Evolutionary conservation across 1,284 basidiomycete genomes (phyloP).

Genomic region (Pseudozyma sp.): DNA sequence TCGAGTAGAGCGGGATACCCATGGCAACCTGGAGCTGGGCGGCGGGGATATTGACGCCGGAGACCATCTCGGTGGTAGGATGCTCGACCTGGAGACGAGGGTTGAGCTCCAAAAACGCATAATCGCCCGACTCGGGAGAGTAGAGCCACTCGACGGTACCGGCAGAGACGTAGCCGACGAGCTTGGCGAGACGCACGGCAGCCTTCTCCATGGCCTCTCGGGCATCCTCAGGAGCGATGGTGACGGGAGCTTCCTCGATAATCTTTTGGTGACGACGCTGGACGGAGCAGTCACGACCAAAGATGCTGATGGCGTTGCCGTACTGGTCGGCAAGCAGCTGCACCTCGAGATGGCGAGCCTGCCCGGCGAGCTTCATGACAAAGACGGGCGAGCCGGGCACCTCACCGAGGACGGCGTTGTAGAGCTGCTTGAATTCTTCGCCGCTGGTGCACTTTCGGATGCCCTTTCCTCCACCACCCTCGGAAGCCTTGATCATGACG

Average conservation of each 20-base stretch:
- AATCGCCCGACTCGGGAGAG: constrained; percentile 90
- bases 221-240: constrained; percentile 81
- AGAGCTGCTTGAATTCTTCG: constrained; percentile 93
- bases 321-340: constrained; percentile 99
- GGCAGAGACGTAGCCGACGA: constrained; percentile 98
- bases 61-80: constrained; percentile 99
- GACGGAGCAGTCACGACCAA: constrained; percentile 99
- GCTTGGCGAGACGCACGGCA: constrained; percentile 94
- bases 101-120: constrained; percentile 98
- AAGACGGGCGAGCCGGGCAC: constrained; percentile 98
- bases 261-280: constrained; percentile 99
- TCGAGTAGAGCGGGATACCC: constrained; percentile 96
- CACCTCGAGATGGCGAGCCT: constrained; percentile 96
- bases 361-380: constrained; percentile 99
- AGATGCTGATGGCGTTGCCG: constrained; percentile 98
- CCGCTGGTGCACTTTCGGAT: constrained; percentile 69
- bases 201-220: constrained; percentile 97
- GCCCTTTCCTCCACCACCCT: constrained; percentile 98
- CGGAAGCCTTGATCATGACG: constrained; percentile 99
- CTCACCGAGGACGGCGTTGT: constrained; percentile 90
- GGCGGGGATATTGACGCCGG: constrained; percentile 96
- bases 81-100: constrained; percentile 97
- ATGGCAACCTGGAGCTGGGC: constrained; percentile 98
- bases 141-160: constrained; percentile 99
- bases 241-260: constrained; percentile 99